phyloP scores from a whole-genome alignment of 2,329 filamentous ascomycete species.

The Stachybotrys chartarum region DNA sequence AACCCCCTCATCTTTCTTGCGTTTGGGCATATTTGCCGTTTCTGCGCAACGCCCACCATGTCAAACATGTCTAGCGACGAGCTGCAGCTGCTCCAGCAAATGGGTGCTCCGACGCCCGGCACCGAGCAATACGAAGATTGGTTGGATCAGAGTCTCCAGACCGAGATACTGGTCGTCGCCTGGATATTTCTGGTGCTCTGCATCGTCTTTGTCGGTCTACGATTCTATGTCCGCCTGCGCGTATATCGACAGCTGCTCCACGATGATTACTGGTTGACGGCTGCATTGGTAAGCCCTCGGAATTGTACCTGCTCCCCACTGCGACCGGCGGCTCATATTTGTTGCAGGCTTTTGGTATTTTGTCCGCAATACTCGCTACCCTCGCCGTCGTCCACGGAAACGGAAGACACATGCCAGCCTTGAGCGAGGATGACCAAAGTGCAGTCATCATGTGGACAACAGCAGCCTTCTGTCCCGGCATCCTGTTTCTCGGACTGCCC shows the following conservation, averaged over 20 bases:
- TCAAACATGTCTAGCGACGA: not conserved
- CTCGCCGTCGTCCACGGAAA: not conserved
- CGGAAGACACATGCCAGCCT: not conserved
- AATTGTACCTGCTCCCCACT: not conserved
- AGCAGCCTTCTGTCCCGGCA: slow-evolving; percentile 16
- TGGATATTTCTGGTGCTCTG: not conserved
- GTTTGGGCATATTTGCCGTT: too few species aligned
- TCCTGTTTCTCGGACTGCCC: slow-evolving; percentile 17
- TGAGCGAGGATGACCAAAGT: not conserved
- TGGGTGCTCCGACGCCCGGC: not conserved
- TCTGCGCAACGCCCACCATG: too few species aligned
- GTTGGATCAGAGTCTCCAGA: not conserved
- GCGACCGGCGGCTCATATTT: too few species aligned
- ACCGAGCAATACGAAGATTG: not conserved
- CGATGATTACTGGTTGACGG: not conserved
- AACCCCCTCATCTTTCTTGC: too few species aligned
- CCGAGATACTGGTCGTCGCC: not conserved
- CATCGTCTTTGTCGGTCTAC: not conserved
- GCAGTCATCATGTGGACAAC: slow-evolving; percentile 14
- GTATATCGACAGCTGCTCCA: not conserved
- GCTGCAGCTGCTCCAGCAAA: not conserved
- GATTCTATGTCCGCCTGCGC: not conserved
- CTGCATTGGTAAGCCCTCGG: not conserved
- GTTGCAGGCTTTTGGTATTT: not conserved
- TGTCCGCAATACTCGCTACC: not conserved